These are phyloP conservation scores for Penicillium dipodomyicola DNA, from an alignment of 495 filamentous ascomycete species.

Conservation along the genomic window DNA sequence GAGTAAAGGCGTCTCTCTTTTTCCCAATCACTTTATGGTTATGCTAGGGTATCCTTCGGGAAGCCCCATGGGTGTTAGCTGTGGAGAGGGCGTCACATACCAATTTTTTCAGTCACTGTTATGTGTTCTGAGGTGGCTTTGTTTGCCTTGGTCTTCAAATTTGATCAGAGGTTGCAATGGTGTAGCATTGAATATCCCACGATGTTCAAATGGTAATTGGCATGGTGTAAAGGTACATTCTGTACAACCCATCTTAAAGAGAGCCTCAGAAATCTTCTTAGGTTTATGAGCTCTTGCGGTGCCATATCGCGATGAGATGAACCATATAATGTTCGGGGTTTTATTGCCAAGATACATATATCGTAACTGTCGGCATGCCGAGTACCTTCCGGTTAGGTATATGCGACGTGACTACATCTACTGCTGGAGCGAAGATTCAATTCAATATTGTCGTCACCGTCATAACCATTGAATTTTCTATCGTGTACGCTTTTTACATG, in stretches of 20 bases:
- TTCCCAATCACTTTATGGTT: conserved; percentile 48
- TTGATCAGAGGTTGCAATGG: background rate
- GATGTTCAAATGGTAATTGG: background rate
- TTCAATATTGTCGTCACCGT: conserved; percentile 13
- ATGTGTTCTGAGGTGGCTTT: conserved; percentile 1
- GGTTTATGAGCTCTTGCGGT: background rate
- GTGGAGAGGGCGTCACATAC: conserved; percentile 48
- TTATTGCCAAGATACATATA: background rate
- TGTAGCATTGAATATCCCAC: background rate
- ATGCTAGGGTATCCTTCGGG: conserved; percentile 46
- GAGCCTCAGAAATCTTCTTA: background rate
- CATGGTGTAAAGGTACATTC: background rate
- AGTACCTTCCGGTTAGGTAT: background rate
- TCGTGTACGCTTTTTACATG: conserved; percentile 8
- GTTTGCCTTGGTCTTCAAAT: conserved; percentile 1
- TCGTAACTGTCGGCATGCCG: background rate
- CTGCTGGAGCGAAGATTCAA: background rate
- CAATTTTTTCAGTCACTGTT: conserved; percentile 23
- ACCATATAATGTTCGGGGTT: background rate
- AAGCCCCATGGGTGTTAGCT: conserved; percentile 50
- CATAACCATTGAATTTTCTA: conserved; percentile 9
- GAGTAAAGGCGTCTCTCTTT: conserved; percentile 46
- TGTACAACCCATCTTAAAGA: background rate
- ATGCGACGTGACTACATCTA: background rate
- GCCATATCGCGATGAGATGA: background rate